Conservation (phyloP, 257 asterid species). For the Nicotiana attenuata region DNA sequence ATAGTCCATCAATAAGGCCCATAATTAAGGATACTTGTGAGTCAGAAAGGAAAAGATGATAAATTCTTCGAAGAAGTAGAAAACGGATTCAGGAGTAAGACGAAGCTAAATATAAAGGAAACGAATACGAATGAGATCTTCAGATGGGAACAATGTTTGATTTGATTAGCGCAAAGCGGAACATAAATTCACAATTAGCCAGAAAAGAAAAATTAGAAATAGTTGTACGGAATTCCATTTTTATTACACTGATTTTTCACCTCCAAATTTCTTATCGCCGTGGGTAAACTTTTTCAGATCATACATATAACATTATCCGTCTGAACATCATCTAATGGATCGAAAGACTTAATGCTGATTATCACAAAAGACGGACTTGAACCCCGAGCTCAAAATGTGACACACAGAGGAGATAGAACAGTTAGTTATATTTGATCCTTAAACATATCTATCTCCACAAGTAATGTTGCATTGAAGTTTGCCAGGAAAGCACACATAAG, state of each 20-base stretch:
- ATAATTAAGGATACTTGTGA: too few relatives aligned
- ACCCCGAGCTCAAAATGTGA: not conserved
- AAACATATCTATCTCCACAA: constrained; percentile 38
- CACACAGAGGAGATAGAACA: not conserved
- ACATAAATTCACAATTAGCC: too few relatives aligned
- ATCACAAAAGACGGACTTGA: not conserved
- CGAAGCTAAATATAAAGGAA: too few relatives aligned
- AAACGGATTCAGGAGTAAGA: too few relatives aligned
- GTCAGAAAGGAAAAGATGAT: too few relatives aligned
- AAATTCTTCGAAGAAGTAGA: too few relatives aligned
- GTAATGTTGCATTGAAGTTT: constrained; percentile 42
- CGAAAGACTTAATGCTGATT: not conserved
- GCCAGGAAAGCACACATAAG: constrained; percentile 54
- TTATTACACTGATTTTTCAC: not conserved
- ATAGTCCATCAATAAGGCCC: too few relatives aligned
- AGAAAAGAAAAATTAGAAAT: too few relatives aligned
- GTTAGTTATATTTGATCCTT: not conserved
- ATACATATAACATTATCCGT: not conserved
- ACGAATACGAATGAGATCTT: too few relatives aligned
- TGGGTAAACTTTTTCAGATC: not conserved
- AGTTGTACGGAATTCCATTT: too few relatives aligned
- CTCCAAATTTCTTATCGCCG: not conserved
- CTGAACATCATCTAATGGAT: not conserved
- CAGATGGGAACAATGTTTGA: too few relatives aligned
- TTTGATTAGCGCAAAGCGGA: too few relatives aligned